Conservation (phyloP, 257 asterid species). For the Nemophila menziesii region DNA sequence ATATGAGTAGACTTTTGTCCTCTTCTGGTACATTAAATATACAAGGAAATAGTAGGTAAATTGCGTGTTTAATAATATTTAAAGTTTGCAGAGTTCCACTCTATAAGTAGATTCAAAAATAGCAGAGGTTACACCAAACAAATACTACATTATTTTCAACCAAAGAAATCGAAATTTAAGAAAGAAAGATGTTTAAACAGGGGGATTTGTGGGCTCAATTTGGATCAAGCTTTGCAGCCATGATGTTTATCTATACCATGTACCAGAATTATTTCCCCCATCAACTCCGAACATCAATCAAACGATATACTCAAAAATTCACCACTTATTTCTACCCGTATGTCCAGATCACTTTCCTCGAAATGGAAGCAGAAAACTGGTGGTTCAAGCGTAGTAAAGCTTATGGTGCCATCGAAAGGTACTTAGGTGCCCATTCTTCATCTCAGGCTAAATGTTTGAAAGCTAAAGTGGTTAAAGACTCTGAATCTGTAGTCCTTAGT, state of each 20-base stretch:
- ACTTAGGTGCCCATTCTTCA: conserved; percentile 35
- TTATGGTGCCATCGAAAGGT: conserved; percentile 27
- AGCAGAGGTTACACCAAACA: too few species aligned
- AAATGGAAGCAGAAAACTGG: conserved; percentile 8
- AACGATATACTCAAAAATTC: background rate
- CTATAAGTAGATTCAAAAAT: too few species aligned
- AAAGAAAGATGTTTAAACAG: conserved; percentile 8
- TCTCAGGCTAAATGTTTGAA: conserved; percentile 36
- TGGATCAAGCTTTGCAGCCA: conserved; percentile 12
- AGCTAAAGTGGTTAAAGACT: conserved; percentile 30
- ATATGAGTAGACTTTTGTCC: too few species aligned
- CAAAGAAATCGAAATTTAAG: too few species aligned
- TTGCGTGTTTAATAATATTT: too few species aligned
- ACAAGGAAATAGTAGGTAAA: too few species aligned
- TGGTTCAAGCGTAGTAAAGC: conserved; percentile 10
- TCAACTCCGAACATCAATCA: conserved; percentile 5
- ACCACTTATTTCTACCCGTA: conserved; percentile 11
- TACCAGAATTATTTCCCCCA: conserved; percentile 12
- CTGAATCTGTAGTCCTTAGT: conserved; percentile 30
- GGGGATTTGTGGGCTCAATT: conserved; percentile 9
- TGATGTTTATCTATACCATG: conserved; percentile 16
- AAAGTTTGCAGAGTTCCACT: too few species aligned
- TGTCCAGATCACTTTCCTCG: conserved; percentile 14
- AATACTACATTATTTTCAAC: too few species aligned
- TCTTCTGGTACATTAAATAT: too few species aligned